Base-by-base conservation (phyloP, 2,329 filamentous ascomycete genomes). In the Aspergillus novofumigatus region DNA sequence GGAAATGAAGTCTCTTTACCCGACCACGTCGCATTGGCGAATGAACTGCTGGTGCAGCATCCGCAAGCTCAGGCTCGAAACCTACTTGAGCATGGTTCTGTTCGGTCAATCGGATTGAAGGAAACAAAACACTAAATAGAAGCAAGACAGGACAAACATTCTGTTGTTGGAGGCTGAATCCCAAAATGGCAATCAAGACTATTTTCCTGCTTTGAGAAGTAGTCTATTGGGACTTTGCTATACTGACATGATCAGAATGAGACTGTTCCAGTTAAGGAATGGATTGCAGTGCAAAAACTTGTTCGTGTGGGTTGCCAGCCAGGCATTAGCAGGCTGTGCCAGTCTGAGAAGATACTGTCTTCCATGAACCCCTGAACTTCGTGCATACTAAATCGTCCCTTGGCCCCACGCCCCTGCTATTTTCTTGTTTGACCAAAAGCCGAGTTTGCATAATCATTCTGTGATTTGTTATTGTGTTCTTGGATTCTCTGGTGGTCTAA, bases 351-450 rank as follows among this genome's bases (percentile, higher is more conserved):
- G 42, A 49, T 57, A 55, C 54, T 48, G 53, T 54, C 52, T 52
- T 59, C 49, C 45, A 45, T 32, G 54, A 54, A 60, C 58, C 64
- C 64, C 58, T 66, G 62, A 59, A 41, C 62, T 52, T 58, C 55
- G 49, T 67, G 61, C 64, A 65, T 65, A 55, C 45, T 56, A 60
- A 56, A 62, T 51, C 51, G 51, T 41, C 28, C 50, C 51, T 4
- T 54, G 49, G 53, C 44, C 58, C 58, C 57, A 60, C 50, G 57
- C 53, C 52, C 53, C 35, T 58, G 54, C 44, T 49, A 49, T 35
- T 47, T 50, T 59, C 42, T 54, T 45, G 48, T 50, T 52, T 44
- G 25, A 50, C 53, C 60, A 38, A 54, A 35, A 49, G 49, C 56
- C 45, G 45, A 25, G 29, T 17, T 53, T 20, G 21, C 21, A 45